Base-by-base conservation (phyloP, 352 stramenopile genomes). In the Aphanomyces euteiches region DNA sequence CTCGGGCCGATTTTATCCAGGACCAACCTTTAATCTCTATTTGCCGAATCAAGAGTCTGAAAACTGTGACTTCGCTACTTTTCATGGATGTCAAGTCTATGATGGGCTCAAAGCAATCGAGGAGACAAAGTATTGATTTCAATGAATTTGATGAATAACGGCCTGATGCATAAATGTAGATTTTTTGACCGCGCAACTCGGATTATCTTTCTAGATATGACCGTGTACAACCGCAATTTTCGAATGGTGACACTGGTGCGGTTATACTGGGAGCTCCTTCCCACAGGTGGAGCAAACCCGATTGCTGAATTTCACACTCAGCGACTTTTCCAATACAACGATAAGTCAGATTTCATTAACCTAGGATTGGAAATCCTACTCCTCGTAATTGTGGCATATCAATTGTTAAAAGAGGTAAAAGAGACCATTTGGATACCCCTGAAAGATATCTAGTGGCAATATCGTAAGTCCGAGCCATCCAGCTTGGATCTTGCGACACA, bases 221-320 rank as follows among this genome's bases (percentile, higher is more conserved):
- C 63, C 6, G 40, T 69, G 5, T 69, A 63, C 63, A 69, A 69
- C 41, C 7, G 36, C 5, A 69, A 69, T 36, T 61, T 69, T 15
- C 36, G 41, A 6, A 8, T 59, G 7, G 39, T 69, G 8, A 56
- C 63, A 39, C 7, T 50, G 5, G 50, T 59, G 5, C 63, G 63
- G 10, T 39, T 69, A 6, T 57, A 54, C 21, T 17, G 56, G 8
- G 63, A 69, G 41, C 36, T 17, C n/a, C 38, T 34, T 28, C 36
- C 40, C 37, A 7, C 63, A 10, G 63, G 63, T 17, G 63, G 63
- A 6, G 38, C 59, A 17, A 37, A 45, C 13, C 36, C 63, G 13
- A 28, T n/a, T 1, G 43, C 17, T 7, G 13, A 59, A 39, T 36
- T 69, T 7, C 36, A 54, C 10, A 69, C 63, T 12, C 13, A 69